Evolutionary conservation across 1,284 basidiomycete genomes (phyloP), one percentile per base, ranked within the genome.

Genomic region (Ceratobasidium theobromae): DNA sequence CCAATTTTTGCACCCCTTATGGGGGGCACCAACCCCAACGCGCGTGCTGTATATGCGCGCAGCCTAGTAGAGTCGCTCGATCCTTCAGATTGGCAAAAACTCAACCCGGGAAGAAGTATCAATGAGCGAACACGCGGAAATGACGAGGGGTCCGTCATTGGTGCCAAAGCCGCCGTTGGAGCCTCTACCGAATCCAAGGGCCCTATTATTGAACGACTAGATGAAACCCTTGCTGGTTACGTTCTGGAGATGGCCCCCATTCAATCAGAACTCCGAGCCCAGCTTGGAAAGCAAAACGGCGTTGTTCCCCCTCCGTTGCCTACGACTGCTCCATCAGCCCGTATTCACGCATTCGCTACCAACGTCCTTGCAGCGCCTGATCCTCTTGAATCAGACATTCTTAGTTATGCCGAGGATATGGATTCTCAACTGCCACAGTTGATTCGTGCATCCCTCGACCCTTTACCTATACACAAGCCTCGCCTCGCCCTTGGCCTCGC

Each of bases 221-320:
- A 91, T 72, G 84, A 88, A 6, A 87, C 84, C 11, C 77, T 90
- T 9, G 66, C 77, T 0, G 89, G 89, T 3, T 91, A 91, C 71
- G 76, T 80, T 6, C 82, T 89, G 69, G 88, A 91, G 70, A 80
- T 91, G 9, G 79, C 81, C 0, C 81, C 85, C 2, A 75, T 91
- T 14, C 80, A 82, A 4, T 69, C 72, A 30, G 76, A 76, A 3
- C 65, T 81, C 16, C 45, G 38, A 21, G 28, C 33, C 16, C 46
- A 53, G 4, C 53, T 33, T 9, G 58, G 23, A 21, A 57, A 11
- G 8, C 64, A 28, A n/a, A 67, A 9, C 62, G 68, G 52, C 9
- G 32, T 18, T 1, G 30, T 45, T 9, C 53, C 8, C 32, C 66
- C 55, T 57, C 67, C 66, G 68, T 57, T 45, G 45, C 66, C 71